Evolutionary conservation across 2,329 filamentous ascomycete genomes (phyloP), one percentile per base, ranked within the genome.

Genomic region (Madurella fahalii): DNA sequence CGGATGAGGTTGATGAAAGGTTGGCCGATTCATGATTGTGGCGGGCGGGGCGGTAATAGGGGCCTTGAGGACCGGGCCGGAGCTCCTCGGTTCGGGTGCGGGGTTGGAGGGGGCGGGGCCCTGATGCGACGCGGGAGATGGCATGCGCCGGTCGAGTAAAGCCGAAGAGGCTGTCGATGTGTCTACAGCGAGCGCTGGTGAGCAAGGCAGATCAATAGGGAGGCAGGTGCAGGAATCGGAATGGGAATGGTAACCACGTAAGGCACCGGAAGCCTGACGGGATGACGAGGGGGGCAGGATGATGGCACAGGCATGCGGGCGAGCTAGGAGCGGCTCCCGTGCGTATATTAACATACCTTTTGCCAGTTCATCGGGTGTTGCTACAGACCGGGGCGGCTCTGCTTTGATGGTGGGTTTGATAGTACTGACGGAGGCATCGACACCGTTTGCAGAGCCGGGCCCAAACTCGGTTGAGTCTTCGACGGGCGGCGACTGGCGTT

Each of bases 1-100:
- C 13, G 74, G 75, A 51, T 79, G 81, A 40, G 75, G 67, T 49
- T 81, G 78, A 59, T 83, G 79, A 61, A 77, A 66, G 32, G 64
- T 66, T 17, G 63, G 65, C 15, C 65, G 71, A 20, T 69, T 69
- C 41, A 70, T 70, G 34, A 69, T 53, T 11, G 54, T 44, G 8
- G 62, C 52, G 17, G 62, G 60, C 40, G 60, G 50, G 53, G 54
- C 50, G 18, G 53, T 25, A 16, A 54, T 17, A 43, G 54, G 48
- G 16, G 41, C 54, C 15, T 59, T 56, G 52, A 40, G 56, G 41
- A 41, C 32, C 17, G 40, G 44, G 31, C 47, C 55, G 32, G 53
- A 37, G 11, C 48, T 50, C 43, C 47, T 52, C 13, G 32, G 20
- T 37, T 59, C 47, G 40, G 48, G 48, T 40, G 50, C 40, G 52